These are phyloP conservation scores for Crassisporium funariophilum DNA, from an alignment of 768 basidiomycete genomes.

Conservation along the genomic window DNA sequence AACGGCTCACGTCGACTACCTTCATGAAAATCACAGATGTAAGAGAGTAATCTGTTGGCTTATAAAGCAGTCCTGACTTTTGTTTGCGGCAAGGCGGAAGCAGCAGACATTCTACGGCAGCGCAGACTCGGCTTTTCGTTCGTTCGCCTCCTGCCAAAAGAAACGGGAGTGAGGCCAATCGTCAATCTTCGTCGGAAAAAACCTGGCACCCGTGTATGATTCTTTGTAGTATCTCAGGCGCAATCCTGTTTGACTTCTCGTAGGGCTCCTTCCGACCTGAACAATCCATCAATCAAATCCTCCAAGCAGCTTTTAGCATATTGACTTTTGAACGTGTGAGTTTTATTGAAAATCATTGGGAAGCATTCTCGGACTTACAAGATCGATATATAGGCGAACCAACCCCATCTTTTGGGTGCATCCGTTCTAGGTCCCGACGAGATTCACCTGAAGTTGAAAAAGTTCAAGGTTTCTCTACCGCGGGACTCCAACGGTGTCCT, in stretches of 20 bases:
- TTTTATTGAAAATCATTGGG: too few species aligned
- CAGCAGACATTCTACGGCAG: conserved; percentile 65
- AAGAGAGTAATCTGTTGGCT: conserved; percentile 12
- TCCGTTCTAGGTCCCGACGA: conserved; percentile 86
- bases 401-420: conserved; percentile 69
- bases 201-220: conserved; percentile 22
- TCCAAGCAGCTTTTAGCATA: conserved; percentile 84
- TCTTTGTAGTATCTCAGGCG: not conserved
- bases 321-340: conserved; percentile 85
- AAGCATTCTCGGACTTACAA: too few species aligned
- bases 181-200: conserved; percentile 76
- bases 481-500: conserved; percentile 44
- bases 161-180: conserved; percentile 92
- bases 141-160: conserved; percentile 90
- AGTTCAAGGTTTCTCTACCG: conserved; percentile 59
- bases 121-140: conserved; percentile 82
- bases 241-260: not conserved
- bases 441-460: conserved; percentile 73
- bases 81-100: conserved; percentile 51
- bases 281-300: conserved; percentile 84
- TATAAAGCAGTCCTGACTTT: too few species aligned
- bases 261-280: conserved; percentile 36
- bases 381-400: conserved; percentile 49
- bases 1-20: conserved; percentile 67
- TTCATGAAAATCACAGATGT: conserved; percentile 76